Conservation (phyloP, 2,329 filamentous ascomycete genomes). For the Trichoderma sp. region DNA sequence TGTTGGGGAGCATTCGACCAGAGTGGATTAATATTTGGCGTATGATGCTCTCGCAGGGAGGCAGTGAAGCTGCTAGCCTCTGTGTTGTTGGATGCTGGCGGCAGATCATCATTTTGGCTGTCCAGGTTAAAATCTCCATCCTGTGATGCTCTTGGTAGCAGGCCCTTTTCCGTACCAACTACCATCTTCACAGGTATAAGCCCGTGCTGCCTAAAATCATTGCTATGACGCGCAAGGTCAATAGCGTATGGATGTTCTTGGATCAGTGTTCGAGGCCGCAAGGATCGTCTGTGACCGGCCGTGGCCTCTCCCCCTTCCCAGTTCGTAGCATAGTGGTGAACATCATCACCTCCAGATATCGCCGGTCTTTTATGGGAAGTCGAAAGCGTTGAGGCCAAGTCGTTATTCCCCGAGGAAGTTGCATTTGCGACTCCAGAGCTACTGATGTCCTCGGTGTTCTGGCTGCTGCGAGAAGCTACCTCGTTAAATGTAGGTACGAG, state of each 20-base stretch:
- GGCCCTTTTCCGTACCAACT: conserved; percentile 28
- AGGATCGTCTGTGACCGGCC: conserved; percentile 44
- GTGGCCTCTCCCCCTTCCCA: conserved; percentile 28
- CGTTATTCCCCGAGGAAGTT: background rate
- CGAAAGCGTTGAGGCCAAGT: background rate
- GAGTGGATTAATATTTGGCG: conserved; percentile 28
- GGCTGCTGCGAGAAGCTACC: background rate
- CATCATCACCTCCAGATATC: background rate
- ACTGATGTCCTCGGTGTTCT: background rate
- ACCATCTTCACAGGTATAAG: conserved; percentile 50
- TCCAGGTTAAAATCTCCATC: conserved; percentile 53
- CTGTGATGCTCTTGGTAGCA: conserved; percentile 45
- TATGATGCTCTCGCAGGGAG: conserved; percentile 23
- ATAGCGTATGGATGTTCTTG: conserved; percentile 59
- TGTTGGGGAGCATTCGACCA: conserved; percentile 29
- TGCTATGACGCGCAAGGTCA: conserved; percentile 54
- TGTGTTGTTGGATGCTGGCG: conserved; percentile 38
- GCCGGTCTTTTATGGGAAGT: background rate
- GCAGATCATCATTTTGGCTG: conserved; percentile 42
- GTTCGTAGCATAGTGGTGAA: conserved; percentile 23
- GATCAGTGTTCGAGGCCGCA: conserved; percentile 59
- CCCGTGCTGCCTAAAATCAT: conserved; percentile 52
- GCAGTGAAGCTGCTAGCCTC: conserved; percentile 21
- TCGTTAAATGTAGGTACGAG: conserved; percentile 19
- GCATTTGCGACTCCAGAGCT: background rate